A percentile compares a stretch with the other conserved stretches of the same genome.
These are phyloP conservation scores for Trypanosoma theileri DNA, from an alignment of 208 protist species.

Conservation along the genomic window DNA sequence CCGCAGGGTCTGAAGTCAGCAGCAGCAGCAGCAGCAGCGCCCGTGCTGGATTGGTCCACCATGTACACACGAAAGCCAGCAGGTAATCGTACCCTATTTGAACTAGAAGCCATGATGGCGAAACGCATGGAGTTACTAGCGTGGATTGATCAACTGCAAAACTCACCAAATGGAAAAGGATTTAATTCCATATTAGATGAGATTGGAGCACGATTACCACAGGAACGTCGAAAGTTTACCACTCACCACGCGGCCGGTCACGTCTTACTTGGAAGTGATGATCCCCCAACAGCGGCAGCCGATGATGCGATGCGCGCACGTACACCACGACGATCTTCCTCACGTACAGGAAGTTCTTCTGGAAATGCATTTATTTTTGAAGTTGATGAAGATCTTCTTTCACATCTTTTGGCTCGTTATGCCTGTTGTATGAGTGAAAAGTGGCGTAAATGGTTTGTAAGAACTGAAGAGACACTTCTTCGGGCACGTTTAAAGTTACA, in stretches of 20 bases:
- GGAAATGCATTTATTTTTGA: conserved; percentile 55
- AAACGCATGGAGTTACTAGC: conserved; percentile 89
- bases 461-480: conserved; percentile 79
- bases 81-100: conserved; percentile 76
- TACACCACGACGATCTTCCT: conserved; percentile 36
- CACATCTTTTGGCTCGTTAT: conserved; percentile 77
- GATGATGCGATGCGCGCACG: conserved; percentile 33
- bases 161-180: conserved; percentile 58
- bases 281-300: background rate
- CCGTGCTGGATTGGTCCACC: conserved; percentile 51
- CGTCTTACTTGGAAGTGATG: conserved; percentile 28
- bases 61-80: conserved; percentile 72
- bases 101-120: conserved; percentile 79
- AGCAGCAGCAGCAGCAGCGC: background rate
- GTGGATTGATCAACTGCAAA: conserved; percentile 80
- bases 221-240: conserved; percentile 47
- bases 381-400: conserved; percentile 77
- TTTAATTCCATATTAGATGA: conserved; percentile 63
- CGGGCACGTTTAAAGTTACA: conserved; percentile 73
- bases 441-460: conserved; percentile 89
- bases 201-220: conserved; percentile 64
- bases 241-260: conserved; percentile 16
- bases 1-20: conserved; percentile 7
- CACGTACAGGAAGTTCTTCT: conserved; percentile 28
- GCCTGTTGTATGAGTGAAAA: conserved; percentile 91